Evolutionary conservation across 352 stramenopile genomes (phyloP).

Genomic region (Achlya hypogyna): DNA sequence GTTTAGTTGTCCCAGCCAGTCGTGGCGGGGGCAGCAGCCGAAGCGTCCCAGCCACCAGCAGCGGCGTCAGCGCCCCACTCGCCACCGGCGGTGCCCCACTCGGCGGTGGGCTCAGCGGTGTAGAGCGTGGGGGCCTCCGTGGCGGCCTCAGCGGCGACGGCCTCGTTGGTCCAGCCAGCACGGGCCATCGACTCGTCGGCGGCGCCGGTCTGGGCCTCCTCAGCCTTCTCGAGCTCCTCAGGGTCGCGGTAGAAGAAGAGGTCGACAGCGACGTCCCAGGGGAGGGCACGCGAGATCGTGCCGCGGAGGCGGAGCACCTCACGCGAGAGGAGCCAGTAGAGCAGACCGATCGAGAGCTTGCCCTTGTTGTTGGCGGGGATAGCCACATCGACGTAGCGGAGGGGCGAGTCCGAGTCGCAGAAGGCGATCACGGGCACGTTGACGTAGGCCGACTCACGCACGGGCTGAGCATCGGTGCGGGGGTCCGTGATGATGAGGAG

Average conservation of each 20-base stretch:
- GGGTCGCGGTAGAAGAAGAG: constrained; percentile 99
- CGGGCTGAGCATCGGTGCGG: constrained; percentile 94
- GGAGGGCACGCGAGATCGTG: constrained; percentile 88
- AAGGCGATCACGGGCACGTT: constrained; percentile 99
- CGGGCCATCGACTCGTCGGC: constrained; percentile 55
- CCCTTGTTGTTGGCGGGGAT: constrained; percentile 99
- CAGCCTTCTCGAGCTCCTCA: constrained; percentile 99
- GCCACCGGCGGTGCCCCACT: constrained; percentile 59
- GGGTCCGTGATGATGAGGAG: constrained; percentile 99
- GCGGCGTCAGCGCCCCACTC: constrained; percentile 75
- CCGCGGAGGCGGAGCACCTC: constrained; percentile 97
- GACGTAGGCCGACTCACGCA: constrained; percentile 98
- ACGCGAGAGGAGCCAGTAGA: constrained; percentile 99
- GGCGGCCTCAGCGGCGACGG: constrained; percentile 31
- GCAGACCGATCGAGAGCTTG: constrained; percentile 99
- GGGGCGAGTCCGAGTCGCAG: constrained; percentile 98
- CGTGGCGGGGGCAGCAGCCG: constrained; percentile 31
- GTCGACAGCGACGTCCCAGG: constrained; percentile 99
- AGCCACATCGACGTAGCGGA: constrained; percentile 98
- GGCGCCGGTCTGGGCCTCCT: constrained; percentile 92
- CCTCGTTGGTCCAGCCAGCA: constrained; percentile 58
- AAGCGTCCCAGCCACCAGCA: constrained; percentile 41
- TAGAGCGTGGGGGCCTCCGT: constrained; percentile 47
- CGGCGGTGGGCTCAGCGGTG: constrained; percentile 33
- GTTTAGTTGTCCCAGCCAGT: constrained; percentile 74